Evolutionary conservation across 768 basidiomycete species (phyloP).

Genomic region (Pleurotus platypus): DNA sequence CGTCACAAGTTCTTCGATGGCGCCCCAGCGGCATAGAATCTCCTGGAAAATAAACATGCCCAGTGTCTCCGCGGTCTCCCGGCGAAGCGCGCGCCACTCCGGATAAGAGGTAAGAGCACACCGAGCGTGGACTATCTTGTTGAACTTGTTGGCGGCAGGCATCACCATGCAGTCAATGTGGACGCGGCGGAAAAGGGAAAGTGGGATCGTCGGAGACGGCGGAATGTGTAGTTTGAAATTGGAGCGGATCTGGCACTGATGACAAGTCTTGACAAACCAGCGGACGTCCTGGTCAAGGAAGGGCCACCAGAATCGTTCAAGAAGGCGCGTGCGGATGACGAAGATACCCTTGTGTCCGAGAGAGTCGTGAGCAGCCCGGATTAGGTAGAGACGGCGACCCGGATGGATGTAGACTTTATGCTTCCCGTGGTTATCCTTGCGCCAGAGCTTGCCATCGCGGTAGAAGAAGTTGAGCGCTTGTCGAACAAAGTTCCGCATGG

Average conservation of each 20-base stretch:
- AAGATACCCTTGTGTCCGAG: constrained; percentile 24
- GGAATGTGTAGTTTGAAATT: constrained; percentile 8
- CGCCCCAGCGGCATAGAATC: too few relatives aligned
- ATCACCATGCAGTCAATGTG: not conserved
- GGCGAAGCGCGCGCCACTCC: too few relatives aligned
- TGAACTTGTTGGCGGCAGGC: constrained; percentile 5
- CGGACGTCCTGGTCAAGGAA: constrained; percentile 16
- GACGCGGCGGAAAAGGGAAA: constrained; percentile 19
- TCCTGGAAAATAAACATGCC: too few relatives aligned
- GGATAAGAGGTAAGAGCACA: too few relatives aligned
- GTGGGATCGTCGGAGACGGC: constrained; percentile 17
- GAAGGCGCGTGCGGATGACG: constrained; percentile 13
- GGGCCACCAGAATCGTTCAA: constrained; percentile 29
- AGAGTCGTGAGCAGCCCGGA: constrained; percentile 20
- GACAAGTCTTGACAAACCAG: constrained; percentile 24
- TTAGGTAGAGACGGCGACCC: constrained; percentile 12
- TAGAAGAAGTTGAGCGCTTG: not conserved
- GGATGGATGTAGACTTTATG: constrained; percentile 20
- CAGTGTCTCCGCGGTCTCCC: too few relatives aligned
- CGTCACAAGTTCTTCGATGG: too few relatives aligned
- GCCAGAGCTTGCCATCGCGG: constrained; percentile 16
- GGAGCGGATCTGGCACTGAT: constrained; percentile 20
- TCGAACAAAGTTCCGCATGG: not conserved
- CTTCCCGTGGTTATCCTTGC: constrained; percentile 12
- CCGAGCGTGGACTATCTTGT: too few relatives aligned